phyloP scores from a whole-genome alignment of 1,139 yeast genomes.

The Geotrichum phurueaensis region DNA sequence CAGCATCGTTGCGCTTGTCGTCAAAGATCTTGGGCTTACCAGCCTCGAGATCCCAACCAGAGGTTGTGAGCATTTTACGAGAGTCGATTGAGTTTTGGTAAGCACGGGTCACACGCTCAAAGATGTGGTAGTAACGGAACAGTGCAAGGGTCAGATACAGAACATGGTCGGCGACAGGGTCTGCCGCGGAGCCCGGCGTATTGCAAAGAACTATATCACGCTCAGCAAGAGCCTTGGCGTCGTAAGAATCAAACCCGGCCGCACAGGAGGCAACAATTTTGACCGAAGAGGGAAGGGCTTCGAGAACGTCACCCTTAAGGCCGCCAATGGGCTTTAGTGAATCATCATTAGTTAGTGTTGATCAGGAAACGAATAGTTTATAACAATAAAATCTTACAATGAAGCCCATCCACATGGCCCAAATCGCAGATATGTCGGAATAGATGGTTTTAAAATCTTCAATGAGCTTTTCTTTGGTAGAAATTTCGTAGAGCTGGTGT shows the following conservation, averaged over 20 bases:
- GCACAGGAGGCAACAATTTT: slow-evolving; percentile 59
- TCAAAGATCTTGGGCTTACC: slow-evolving; percentile 35
- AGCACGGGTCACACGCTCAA: slow-evolving; percentile 41
- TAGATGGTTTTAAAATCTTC: slow-evolving; percentile 21
- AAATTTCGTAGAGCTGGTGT: slow-evolving; percentile 14
- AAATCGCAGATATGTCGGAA: slow-evolving; percentile 23
- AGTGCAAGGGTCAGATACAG: slow-evolving; percentile 53
- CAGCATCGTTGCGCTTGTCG: slow-evolving; percentile 8
- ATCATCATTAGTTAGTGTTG: background rate
- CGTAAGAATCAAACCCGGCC: slow-evolving; percentile 65
- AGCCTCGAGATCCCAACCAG: slow-evolving; percentile 22
- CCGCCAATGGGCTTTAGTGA: slow-evolving; percentile 23
- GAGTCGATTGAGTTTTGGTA: slow-evolving; percentile 40
- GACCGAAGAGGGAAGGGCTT: slow-evolving; percentile 46
- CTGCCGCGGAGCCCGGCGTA: slow-evolving; percentile 48
- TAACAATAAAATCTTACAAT: slow-evolving; percentile 14
- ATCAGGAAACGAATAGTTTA: background rate
- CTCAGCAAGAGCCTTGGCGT: slow-evolving; percentile 40
- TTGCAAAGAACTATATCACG: slow-evolving; percentile 55
- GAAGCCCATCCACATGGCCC: slow-evolving; percentile 26
- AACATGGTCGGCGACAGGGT: slow-evolving; percentile 73
- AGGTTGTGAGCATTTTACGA: slow-evolving; percentile 17
- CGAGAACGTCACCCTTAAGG: slow-evolving; percentile 41
- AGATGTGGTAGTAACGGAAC: slow-evolving; percentile 54
- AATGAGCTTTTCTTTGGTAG: slow-evolving; percentile 23